Percentiles rank a stretch among this genome's conserved stretches.
Conservation (phyloP, 208 protist genomes). For the Trypanosoma cruzi region DNA sequence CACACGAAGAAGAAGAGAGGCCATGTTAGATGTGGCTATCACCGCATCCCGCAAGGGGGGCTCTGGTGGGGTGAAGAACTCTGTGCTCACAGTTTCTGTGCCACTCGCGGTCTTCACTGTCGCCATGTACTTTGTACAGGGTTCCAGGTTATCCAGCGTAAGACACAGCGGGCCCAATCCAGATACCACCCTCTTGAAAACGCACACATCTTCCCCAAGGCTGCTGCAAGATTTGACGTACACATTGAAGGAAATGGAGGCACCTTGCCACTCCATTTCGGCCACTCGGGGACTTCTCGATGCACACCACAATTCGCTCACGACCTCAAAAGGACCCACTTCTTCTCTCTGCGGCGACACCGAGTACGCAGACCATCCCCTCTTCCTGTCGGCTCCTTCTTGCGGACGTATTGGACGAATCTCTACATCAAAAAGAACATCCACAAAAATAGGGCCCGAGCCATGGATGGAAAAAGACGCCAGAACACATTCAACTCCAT, state of each 20-base stretch:
- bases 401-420: background rate
- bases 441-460: background rate
- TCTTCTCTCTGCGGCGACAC: slow-evolving; percentile 3
- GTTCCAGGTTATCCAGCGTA: background rate
- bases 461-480: background rate
- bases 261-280: slow-evolving; percentile 6
- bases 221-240: background rate
- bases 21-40: slow-evolving; percentile 7
- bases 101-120: background rate
- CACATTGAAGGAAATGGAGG: slow-evolving; percentile 1
- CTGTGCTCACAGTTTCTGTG: background rate
- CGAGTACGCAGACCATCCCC: background rate
- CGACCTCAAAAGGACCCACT: slow-evolving; percentile 8
- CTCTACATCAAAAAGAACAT: slow-evolving; percentile 21
- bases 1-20: slow-evolving; percentile 4
- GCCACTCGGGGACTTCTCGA: background rate
- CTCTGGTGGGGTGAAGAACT: slow-evolving; percentile 5
- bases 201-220: background rate
- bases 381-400: background rate
- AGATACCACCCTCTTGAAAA: background rate
- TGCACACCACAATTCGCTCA: background rate
- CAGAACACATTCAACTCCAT: background rate
- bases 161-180: background rate
- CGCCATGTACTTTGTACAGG: slow-evolving; percentile 7
- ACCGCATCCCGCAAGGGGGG: slow-evolving; percentile 2